These are phyloP conservation scores for Kernera saxatilis DNA, from an alignment of 345 rosid genomes.

Conservation along the genomic window DNA sequence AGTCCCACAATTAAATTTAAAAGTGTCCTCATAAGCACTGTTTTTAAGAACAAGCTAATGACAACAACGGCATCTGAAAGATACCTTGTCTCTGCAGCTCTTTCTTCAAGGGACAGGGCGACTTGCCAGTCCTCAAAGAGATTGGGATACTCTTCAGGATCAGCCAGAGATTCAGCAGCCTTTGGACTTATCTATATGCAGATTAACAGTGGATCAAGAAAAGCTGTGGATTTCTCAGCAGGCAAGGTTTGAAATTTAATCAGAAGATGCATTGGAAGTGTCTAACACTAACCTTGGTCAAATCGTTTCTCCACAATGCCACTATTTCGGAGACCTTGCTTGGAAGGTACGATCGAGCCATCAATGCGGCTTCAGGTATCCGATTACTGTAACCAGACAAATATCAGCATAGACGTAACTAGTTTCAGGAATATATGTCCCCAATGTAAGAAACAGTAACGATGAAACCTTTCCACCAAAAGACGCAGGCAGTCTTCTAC, in stretches of 20 bases:
- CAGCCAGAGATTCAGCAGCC: constrained; percentile 98
- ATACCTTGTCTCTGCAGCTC: constrained; percentile 71
- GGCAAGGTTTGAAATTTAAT: neutral
- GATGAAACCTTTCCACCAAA: constrained; percentile 77
- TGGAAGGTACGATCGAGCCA: constrained; percentile 96
- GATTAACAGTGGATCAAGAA: constrained; percentile 1
- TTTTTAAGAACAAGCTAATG: neutral
- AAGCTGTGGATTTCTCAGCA: constrained; percentile 4
- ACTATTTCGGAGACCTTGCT: constrained; percentile 92
- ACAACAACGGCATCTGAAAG: neutral
- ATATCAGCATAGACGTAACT: constrained; percentile 15
- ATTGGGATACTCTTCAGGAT: constrained; percentile 93
- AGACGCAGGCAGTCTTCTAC: constrained; percentile 89
- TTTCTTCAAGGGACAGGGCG: constrained; percentile 71
- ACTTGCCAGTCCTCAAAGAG: constrained; percentile 95
- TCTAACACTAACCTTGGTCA: constrained; percentile 53
- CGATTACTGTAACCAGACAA: constrained; percentile 66
- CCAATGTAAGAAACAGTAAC: constrained; percentile 1
- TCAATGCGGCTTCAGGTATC: constrained; percentile 96
- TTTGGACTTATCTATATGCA: constrained; percentile 73
- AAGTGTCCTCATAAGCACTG: neutral
- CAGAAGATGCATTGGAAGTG: neutral
- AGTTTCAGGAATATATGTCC: constrained; percentile 5
- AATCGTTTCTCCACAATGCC: constrained; percentile 89
- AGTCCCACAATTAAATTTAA: neutral